A percentile compares a stretch with the other conserved stretches of the same genome.
Conservation (phyloP, 495 filamentous ascomycete species). For the Trichodelitschia bisporula region DNA sequence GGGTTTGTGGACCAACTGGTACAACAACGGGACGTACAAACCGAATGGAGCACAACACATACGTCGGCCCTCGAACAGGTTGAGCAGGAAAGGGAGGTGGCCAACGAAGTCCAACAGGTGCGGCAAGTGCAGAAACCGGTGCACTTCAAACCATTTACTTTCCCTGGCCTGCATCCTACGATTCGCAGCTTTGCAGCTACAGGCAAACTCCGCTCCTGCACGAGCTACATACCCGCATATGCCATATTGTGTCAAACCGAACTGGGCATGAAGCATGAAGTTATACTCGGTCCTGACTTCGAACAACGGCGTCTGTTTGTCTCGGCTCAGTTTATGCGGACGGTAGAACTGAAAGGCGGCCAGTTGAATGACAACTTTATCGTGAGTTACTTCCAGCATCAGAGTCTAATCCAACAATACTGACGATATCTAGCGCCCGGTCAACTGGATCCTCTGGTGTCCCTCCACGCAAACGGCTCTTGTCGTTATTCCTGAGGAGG, state of each 20-base stretch:
- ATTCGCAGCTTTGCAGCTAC: slow-evolving; percentile 19
- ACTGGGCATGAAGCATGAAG: slow-evolving; percentile 15
- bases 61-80: slow-evolving; percentile 24
- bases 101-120: slow-evolving; percentile 23
- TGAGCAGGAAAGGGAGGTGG: slow-evolving; percentile 25
- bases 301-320: slow-evolving; percentile 16
- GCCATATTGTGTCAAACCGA: slow-evolving; percentile 6
- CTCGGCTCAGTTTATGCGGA: slow-evolving; percentile 8
- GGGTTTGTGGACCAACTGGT: slow-evolving; percentile 14
- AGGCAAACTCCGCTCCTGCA: slow-evolving; percentile 15
- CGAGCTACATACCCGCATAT: slow-evolving; percentile 6
- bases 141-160: slow-evolving; percentile 11
- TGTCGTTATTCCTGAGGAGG: slow-evolving; percentile 30
- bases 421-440: too few relatives aligned
- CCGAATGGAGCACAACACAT: too few relatives aligned
- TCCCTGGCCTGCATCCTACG: slow-evolving; percentile 15
- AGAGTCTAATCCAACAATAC: too few relatives aligned
- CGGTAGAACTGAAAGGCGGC: slow-evolving; percentile 11
- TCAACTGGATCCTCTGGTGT: slow-evolving; percentile 25
- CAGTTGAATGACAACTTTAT: slow-evolving; percentile 15
- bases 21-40: too few relatives aligned
- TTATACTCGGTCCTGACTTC: slow-evolving; percentile 7
- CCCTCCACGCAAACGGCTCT: slow-evolving; percentile 16
- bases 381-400: too few relatives aligned
- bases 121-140: slow-evolving; percentile 21